phyloP scores from a whole-genome alignment of 768 basidiomycete species.

The Kwoniella botswanensis region DNA sequence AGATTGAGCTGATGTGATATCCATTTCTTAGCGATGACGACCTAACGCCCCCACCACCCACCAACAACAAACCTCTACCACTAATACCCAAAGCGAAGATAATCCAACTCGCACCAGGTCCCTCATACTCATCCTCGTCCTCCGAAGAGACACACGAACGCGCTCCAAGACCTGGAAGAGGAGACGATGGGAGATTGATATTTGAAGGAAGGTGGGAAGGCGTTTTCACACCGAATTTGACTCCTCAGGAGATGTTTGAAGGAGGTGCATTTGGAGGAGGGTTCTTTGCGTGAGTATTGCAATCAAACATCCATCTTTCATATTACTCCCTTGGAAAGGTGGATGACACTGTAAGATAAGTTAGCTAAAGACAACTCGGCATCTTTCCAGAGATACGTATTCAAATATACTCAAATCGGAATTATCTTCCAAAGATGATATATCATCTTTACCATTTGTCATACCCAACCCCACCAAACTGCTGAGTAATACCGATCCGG shows the following conservation, averaged over 20 bases:
- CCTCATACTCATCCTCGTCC: conserved; percentile 22
- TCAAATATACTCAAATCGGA: conserved; percentile 45
- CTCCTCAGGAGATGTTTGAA: conserved; percentile 55
- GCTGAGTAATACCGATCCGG: conserved; percentile 37
- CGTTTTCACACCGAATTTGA: conserved; percentile 56
- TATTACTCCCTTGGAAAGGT: too few species aligned
- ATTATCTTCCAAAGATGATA: conserved; percentile 28
- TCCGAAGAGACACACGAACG: background rate
- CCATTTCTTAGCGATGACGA: conserved; percentile 4
- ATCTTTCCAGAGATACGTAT: conserved; percentile 33
- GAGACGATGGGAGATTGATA: conserved; percentile 41
- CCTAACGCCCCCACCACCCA: conserved; percentile 6
- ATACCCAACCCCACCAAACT: conserved; percentile 18
- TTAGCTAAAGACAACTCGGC: too few species aligned
- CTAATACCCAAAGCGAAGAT: conserved; percentile 26
- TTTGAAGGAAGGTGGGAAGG: conserved; percentile 53
- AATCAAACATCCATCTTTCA: too few species aligned
- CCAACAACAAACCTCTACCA: background rate
- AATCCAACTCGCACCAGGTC: conserved; percentile 31
- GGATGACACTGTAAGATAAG: too few species aligned
- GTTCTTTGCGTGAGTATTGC: conserved; percentile 48
- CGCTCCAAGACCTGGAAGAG: conserved; percentile 37
- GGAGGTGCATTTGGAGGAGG: conserved; percentile 56
- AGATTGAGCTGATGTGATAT: conserved; percentile 1
- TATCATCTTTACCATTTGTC: conserved; percentile 41